These are phyloP conservation scores for Neoboletus magnificus DNA, from an alignment of 768 basidiomycete genomes.

Conservation along the genomic window DNA sequence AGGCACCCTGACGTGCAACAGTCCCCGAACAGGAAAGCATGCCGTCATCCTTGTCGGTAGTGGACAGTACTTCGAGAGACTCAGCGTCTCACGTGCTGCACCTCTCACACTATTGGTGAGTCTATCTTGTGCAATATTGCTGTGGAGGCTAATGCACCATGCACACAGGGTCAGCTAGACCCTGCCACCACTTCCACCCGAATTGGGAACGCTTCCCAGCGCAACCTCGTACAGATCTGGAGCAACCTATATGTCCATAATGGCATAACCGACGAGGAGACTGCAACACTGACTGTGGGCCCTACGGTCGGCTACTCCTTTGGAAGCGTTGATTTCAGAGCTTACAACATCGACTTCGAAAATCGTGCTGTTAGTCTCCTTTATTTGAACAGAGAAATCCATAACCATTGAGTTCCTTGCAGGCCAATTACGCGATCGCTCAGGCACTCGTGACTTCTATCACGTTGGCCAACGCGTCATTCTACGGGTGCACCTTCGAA, in stretches of 20 bases:
- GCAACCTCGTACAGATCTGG: constrained; percentile 54
- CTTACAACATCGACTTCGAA: constrained; percentile 65
- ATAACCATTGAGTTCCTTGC: not conserved
- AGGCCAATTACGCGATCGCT: constrained; percentile 55
- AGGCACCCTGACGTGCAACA: constrained; percentile 19
- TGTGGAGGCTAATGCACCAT: constrained; percentile 1
- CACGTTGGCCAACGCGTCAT: constrained; percentile 64
- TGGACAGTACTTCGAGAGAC: constrained; percentile 58
- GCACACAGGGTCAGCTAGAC: constrained; percentile 48
- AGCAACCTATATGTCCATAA: constrained; percentile 41
- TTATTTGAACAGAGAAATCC: not conserved
- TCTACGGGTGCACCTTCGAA: constrained; percentile 29
- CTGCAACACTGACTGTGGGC: constrained; percentile 55
- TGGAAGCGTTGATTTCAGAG: constrained; percentile 57
- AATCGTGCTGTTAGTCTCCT: constrained; percentile 53
- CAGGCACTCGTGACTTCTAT: constrained; percentile 63
- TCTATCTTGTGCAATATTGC: not conserved
- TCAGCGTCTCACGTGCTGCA: constrained; percentile 53
- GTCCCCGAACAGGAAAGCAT: constrained; percentile 35
- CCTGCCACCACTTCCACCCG: constrained; percentile 35
- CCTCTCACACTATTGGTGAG: constrained; percentile 56
- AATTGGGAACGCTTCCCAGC: constrained; percentile 41
- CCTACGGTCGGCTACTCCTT: constrained; percentile 48
- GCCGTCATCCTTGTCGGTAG: constrained; percentile 53
- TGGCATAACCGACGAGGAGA: constrained; percentile 53